Evolutionary conservation across 768 basidiomycete genomes (phyloP), one percentile per base, ranked within the genome.

Genomic region (Pleurotus eryngii): DNA sequence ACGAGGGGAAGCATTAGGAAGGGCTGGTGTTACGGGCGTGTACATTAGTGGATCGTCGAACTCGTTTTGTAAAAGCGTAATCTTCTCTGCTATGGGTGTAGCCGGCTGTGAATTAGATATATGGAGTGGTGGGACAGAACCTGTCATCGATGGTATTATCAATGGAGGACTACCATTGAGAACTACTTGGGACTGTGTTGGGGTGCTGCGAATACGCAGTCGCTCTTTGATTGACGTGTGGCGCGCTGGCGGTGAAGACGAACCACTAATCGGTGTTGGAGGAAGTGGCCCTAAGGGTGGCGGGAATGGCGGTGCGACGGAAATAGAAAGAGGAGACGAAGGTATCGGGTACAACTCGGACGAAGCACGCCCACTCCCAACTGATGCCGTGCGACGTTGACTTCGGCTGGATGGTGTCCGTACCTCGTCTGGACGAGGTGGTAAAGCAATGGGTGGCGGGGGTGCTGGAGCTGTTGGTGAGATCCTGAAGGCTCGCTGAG

Each of bases 361-460:
- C 17, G 61, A 47, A 2, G 58, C 59, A 49, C 27, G 60, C 20
- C 56, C 46, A 46, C 57, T 64, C 49, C 66, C 71, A 51, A 65
- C 43, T 59, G 63, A 22, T 61, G 69, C 61, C 68, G 66, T 70
- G 46, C 65, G 61, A 57, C 73, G 71, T 63, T 65, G 71, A 64
- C 59, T 46, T 70, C 68, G 43, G 62, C 67, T 35, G 26, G 46
- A 30, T 11, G 51, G 38, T n/a, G 18, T 61, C 3, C 22, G 56
- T 20, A 57, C 48, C 59, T 90, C 86, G 57, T 88, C 87, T 4
- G 88, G 89, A 35, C 86, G 81, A 5, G 85, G 86, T 3, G 90
- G 86, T 1, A 89, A 75, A 20, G 70, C 74, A 15, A 75, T 71
- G 1, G 81, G 77, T 6, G 89, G 87, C 5, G 89, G 83, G 35